Conservation (phyloP, 2,329 filamentous ascomycete species). For the Emergomyces pasteurianus region DNA sequence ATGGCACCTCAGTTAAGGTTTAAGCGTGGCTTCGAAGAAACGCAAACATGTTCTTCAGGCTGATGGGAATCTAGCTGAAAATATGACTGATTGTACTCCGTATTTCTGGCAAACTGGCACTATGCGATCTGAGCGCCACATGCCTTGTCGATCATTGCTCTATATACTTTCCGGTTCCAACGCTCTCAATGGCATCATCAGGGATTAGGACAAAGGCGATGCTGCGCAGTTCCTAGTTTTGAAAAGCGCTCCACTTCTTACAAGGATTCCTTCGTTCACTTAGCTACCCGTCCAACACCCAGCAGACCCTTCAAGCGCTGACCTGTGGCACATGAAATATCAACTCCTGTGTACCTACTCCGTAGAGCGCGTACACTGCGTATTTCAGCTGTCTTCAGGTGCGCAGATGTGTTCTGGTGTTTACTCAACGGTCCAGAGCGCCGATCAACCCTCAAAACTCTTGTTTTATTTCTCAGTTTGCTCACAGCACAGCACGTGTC, state of each 20-base stretch:
- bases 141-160: neutral
- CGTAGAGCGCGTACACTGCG: neutral
- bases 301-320: neutral
- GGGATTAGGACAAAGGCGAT: no score
- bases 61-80: neutral
- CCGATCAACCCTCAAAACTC: neutral
- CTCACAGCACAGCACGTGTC: neutral
- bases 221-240: no score
- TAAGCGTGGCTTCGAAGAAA: neutral
- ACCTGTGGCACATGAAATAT: neutral
- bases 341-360: neutral
- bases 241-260: neutral
- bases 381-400: neutral
- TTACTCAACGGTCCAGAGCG: neutral
- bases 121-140: neutral
- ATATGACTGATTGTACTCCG: neutral
- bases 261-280: neutral
- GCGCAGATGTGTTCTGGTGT: neutral
- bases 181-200: no score
- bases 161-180: neutral
- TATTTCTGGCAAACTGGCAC: neutral
- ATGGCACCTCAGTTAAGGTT: neutral
- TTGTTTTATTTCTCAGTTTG: neutral
- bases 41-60: neutral
- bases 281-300: neutral